A percentile compares a stretch with the other conserved stretches of the same genome.
Conservation (phyloP, 2,329 filamentous ascomycete genomes). For the Zymoseptoria crescenta region DNA sequence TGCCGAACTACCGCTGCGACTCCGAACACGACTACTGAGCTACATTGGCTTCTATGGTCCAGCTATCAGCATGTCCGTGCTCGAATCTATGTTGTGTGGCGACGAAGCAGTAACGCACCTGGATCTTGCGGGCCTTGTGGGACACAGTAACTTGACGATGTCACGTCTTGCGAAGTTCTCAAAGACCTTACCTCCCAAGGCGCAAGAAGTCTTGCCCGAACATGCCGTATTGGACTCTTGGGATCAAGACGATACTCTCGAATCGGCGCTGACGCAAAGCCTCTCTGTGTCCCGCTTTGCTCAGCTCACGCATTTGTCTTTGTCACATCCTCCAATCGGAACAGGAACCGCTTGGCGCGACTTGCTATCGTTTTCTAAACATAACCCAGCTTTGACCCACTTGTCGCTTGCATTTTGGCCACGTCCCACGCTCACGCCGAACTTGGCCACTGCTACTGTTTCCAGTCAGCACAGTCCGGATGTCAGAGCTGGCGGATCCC, state of each 20-base stretch:
- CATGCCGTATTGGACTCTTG: constrained; percentile 37
- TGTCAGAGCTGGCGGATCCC: constrained; percentile 44
- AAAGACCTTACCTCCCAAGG: constrained; percentile 31
- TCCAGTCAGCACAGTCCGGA: constrained; percentile 33
- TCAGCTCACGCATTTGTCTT: constrained; percentile 50
- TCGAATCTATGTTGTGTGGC: constrained; percentile 46
- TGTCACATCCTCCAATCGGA: constrained; percentile 43
- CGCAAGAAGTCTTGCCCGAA: background rate
- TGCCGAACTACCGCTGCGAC: constrained; percentile 41
- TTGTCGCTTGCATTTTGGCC: constrained; percentile 58
- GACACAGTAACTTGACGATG: constrained; percentile 39
- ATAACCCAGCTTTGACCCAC: constrained; percentile 51
- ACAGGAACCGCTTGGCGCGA: constrained; percentile 46
- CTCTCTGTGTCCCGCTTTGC: constrained; percentile 37
- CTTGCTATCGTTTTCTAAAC: constrained; percentile 45
- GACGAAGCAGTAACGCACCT: constrained; percentile 42
- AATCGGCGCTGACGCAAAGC: constrained; percentile 18
- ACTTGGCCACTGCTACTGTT: constrained; percentile 41
- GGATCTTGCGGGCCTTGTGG: constrained; percentile 47
- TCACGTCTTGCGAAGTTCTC: constrained; percentile 35
- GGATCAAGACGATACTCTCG: constrained; percentile 34
- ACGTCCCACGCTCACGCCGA: constrained; percentile 49
- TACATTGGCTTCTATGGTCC: constrained; percentile 48
- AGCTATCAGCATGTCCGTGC: constrained; percentile 35
- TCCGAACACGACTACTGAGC: constrained; percentile 48